These are phyloP conservation scores for Oryza glaberrima DNA, from an alignment of 176 grass and related monocot genomes.

Conservation along the genomic window DNA sequence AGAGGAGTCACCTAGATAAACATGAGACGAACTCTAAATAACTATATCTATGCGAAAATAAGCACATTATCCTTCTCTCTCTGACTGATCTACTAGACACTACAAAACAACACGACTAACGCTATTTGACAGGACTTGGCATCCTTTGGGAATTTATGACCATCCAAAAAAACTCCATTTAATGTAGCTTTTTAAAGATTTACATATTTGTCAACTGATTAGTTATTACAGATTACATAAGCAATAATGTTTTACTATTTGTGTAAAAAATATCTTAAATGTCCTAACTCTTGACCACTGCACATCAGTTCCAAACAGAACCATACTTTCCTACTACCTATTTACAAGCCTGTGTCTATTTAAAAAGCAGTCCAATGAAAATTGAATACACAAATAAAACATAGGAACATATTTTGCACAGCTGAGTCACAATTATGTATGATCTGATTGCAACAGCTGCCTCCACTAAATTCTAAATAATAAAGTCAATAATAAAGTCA, in stretches of 20 bases:
- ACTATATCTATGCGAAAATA: constrained; percentile 6
- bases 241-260: background rate
- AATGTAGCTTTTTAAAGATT: constrained; percentile 1
- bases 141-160: background rate
- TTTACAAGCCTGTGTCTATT: background rate
- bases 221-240: background rate
- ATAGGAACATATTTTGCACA: background rate
- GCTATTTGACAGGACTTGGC: background rate
- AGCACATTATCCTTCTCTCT: background rate
- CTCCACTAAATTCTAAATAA: constrained; percentile 6
- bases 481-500: background rate
- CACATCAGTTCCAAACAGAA: background rate
- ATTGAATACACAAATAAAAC: background rate
- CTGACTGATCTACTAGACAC: background rate
- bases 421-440: background rate
- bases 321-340: background rate
- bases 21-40: background rate
- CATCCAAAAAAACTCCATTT: background rate
- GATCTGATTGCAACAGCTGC: background rate
- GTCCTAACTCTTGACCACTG: background rate
- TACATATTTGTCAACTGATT: constrained; percentile 16
- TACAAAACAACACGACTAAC: background rate
- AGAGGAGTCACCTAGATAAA: background rate
- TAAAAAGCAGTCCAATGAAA: background rate
- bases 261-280: background rate